Evolutionary conservation across 345 rosid species (phyloP).

Genomic region (Populus simonii): DNA sequence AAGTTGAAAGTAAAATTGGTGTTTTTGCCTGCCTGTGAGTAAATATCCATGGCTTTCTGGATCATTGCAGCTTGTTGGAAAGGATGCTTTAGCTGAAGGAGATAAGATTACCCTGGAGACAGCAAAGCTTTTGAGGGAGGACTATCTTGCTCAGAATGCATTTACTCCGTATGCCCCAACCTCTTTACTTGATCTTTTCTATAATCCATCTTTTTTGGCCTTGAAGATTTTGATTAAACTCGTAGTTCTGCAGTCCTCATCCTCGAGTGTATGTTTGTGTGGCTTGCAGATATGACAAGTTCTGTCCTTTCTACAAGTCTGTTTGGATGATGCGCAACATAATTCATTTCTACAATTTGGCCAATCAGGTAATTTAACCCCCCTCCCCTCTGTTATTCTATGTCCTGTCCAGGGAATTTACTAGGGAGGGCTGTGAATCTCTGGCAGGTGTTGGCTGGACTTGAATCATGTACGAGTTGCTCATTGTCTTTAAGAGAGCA

Average conservation of each 20-base stretch:
- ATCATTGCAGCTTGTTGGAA: conserved; percentile 86
- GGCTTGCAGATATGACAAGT: conserved; percentile 79
- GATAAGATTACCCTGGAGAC: conserved; percentile 97
- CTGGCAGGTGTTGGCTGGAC: too few relatives aligned
- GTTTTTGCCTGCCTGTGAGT: conserved; percentile 9
- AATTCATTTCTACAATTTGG: conserved; percentile 86
- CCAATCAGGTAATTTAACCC: conserved; percentile 71
- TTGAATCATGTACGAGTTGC: neutral
- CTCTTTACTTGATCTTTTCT: neutral
- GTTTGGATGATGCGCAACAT: conserved; percentile 99
- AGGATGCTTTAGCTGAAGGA: conserved; percentile 95
- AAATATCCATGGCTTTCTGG: conserved; percentile 8
- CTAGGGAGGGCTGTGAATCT: neutral
- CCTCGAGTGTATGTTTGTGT: conserved; percentile 4
- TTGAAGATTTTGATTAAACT: neutral
- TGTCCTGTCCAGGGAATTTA: neutral
- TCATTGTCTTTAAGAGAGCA: neutral
- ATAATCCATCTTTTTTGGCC: neutral
- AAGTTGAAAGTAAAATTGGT: neutral
- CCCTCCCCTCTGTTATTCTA: neutral
- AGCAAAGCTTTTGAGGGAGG: conserved; percentile 98
- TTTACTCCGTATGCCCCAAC: conserved; percentile 78
- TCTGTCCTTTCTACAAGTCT: conserved; percentile 98
- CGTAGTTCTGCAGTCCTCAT: neutral
- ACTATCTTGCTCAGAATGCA: conserved; percentile 98